phyloP scores from a whole-genome alignment of 2,329 filamentous ascomycete species.

The Graphilbum sp. region DNA sequence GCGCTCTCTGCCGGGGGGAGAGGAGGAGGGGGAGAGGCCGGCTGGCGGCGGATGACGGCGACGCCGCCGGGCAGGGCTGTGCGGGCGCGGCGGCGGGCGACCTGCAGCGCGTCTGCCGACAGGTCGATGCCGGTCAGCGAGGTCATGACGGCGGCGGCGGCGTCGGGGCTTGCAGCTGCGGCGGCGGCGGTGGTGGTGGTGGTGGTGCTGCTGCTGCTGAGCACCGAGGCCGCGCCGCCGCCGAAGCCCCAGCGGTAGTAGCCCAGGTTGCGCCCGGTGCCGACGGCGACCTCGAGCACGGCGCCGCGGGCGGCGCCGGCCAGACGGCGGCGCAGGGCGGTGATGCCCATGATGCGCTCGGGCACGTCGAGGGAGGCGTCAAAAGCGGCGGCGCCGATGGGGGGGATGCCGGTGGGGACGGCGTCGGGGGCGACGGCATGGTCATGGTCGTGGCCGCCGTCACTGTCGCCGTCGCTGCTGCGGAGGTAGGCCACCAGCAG shows the following conservation, averaged over 20 bases:
- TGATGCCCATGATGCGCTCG: slow-evolving; percentile 41
- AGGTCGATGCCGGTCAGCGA: slow-evolving; percentile 49
- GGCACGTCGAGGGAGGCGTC: slow-evolving; percentile 40
- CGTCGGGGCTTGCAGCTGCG: background rate
- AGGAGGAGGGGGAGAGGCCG: background rate
- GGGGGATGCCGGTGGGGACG: slow-evolving; percentile 16
- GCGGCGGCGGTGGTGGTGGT: background rate
- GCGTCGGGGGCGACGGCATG: slow-evolving; percentile 3
- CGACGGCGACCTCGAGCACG: slow-evolving; percentile 46
- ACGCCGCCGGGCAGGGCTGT: slow-evolving; percentile 22
- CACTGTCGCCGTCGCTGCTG: slow-evolving; percentile 6
- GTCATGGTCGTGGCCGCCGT: slow-evolving; percentile 2
- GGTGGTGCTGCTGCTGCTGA: background rate
- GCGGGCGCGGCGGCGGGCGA: slow-evolving; percentile 36
- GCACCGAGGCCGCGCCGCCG: background rate
- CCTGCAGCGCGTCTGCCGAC: slow-evolving; percentile 40
- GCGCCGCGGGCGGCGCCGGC: slow-evolving; percentile 32
- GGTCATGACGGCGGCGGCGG: slow-evolving; percentile 16
- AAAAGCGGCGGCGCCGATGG: slow-evolving; percentile 34
- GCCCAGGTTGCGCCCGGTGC: slow-evolving; percentile 43
- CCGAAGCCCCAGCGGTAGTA: slow-evolving; percentile 38
- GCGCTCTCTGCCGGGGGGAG: background rate
- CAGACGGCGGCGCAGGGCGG: slow-evolving; percentile 30
- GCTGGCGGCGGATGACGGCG: slow-evolving; percentile 16
- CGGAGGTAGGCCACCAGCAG: slow-evolving; percentile 8